These are phyloP conservation scores for Microdochium trichocladiopsis DNA, from an alignment of 2,329 filamentous ascomycete genomes.

Conservation along the genomic window DNA sequence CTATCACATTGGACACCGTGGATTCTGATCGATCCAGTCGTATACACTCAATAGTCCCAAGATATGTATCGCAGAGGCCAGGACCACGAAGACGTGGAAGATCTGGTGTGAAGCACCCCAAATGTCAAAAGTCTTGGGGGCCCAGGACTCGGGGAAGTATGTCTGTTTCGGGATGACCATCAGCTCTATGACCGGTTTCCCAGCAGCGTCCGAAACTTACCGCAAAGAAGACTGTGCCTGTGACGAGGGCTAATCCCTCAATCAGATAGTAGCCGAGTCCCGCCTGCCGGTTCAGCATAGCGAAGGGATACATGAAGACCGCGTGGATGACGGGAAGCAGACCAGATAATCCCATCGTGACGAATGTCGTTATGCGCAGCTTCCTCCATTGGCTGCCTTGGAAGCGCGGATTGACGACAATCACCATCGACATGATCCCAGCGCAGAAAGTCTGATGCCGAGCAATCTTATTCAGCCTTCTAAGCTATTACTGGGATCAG, in stretches of 20 bases:
- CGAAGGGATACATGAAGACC: slow-evolving; percentile 25
- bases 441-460: no score
- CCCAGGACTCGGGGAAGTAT: slow-evolving; percentile 32
- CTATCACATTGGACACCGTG: no score
- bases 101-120: slow-evolving; percentile 37
- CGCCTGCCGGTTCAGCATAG: slow-evolving; percentile 28
- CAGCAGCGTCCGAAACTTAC: slow-evolving; percentile 17
- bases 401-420: slow-evolving; percentile 22
- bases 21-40: no score
- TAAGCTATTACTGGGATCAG: no score
- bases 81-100: slow-evolving; percentile 35
- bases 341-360: slow-evolving; percentile 28
- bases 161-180: slow-evolving; percentile 15
- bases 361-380: slow-evolving; percentile 25
- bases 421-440: no score
- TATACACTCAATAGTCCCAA: no score
- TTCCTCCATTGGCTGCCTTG: slow-evolving; percentile 25
- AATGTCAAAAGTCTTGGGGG: slow-evolving; percentile 35
- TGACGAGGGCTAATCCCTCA: slow-evolving; percentile 26
- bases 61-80: slow-evolving; percentile 26
- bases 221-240: slow-evolving; percentile 29
- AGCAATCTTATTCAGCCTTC: no score
- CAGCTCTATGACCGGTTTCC: no score
- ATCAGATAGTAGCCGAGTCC: slow-evolving; percentile 31
- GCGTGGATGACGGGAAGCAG: slow-evolving; percentile 31